phyloP scores from a whole-genome alignment of 352 stramenopile genomes.

The Pythium phragmiticola region DNA sequence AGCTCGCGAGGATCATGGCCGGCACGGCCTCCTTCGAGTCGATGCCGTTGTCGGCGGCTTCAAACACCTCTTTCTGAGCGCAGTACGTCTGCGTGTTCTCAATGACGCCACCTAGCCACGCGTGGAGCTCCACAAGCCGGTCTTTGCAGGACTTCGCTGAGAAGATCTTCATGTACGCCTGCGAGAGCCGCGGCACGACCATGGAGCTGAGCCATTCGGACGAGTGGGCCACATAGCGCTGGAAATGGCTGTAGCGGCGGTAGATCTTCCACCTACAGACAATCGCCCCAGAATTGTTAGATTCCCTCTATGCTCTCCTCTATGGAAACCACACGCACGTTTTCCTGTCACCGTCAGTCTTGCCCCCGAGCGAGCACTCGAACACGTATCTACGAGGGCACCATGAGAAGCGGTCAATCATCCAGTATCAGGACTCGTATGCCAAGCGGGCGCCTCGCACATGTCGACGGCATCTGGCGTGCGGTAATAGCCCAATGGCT shows the following conservation, averaged over 20 bases:
- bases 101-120: conserved; percentile 60
- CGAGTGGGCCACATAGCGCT: conserved; percentile 68
- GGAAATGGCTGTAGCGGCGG: conserved; percentile 82
- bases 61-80: conserved; percentile 33
- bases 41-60: conserved; percentile 18
- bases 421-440: neutral
- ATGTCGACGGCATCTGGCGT: conserved; percentile 79
- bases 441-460: conserved; percentile 37
- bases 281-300: neutral
- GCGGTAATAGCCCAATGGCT: conserved; percentile 77
- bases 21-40: conserved; percentile 43
- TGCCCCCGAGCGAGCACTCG: conserved; percentile 49
- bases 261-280: conserved; percentile 76
- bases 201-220: conserved; percentile 55
- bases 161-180: conserved; percentile 83
- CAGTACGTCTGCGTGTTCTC: conserved; percentile 75
- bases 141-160: conserved; percentile 76
- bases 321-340: conserved; percentile 29
- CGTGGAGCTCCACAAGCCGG: conserved; percentile 68
- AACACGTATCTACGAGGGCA: conserved; percentile 67
- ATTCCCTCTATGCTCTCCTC: no score
- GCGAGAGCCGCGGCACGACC: conserved; percentile 59
- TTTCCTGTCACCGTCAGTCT: conserved; percentile 34
- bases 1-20: conserved; percentile 59
- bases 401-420: neutral